Percentiles rank a stretch among this genome's conserved stretches.
These are phyloP conservation scores for Colletotrichum theobromicola DNA, from an alignment of 2,329 filamentous ascomycete species.

Conservation along the genomic window DNA sequence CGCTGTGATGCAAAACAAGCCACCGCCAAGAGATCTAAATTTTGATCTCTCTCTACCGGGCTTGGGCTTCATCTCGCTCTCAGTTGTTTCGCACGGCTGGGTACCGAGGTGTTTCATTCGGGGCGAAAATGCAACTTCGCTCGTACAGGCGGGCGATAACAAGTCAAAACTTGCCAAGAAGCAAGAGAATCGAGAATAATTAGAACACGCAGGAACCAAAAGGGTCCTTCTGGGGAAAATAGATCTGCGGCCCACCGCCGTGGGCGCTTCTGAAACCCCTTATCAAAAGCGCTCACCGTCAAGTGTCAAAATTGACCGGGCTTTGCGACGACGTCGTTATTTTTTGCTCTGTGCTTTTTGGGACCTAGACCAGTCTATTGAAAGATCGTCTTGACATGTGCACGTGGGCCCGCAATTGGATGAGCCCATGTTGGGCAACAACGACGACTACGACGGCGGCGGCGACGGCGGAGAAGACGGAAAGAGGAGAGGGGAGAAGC, in stretches of 20 bases:
- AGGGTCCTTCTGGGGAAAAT: background rate
- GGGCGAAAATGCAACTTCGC: conserved; percentile 7
- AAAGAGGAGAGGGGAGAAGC: conserved; percentile 12
- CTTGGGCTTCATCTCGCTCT: background rate
- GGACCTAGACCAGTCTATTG: background rate
- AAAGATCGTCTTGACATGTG: background rate
- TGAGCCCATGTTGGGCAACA: background rate
- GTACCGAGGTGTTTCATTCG: conserved; percentile 16
- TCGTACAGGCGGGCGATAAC: background rate
- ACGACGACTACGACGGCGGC: no score
- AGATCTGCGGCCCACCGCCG: background rate
- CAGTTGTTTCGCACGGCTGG: conserved; percentile 11
- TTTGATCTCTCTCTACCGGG: background rate
- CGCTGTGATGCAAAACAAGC: conserved; percentile 1
- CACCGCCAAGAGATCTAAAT: conserved; percentile 15
- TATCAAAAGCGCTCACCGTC: background rate
- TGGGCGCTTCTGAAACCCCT: conserved; percentile 6
- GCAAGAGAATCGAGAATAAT: background rate
- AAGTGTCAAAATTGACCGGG: background rate
- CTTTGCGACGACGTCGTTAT: background rate
- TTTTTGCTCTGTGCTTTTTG: background rate
- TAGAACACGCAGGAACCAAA: background rate
- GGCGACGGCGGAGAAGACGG: background rate
- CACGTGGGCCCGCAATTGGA: conserved; percentile 33
- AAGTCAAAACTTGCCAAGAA: conserved; percentile 9